These are phyloP conservation scores for Coemansia erecta DNA, from an alignment of 192 early-diverging fungal species.

Conservation along the genomic window DNA sequence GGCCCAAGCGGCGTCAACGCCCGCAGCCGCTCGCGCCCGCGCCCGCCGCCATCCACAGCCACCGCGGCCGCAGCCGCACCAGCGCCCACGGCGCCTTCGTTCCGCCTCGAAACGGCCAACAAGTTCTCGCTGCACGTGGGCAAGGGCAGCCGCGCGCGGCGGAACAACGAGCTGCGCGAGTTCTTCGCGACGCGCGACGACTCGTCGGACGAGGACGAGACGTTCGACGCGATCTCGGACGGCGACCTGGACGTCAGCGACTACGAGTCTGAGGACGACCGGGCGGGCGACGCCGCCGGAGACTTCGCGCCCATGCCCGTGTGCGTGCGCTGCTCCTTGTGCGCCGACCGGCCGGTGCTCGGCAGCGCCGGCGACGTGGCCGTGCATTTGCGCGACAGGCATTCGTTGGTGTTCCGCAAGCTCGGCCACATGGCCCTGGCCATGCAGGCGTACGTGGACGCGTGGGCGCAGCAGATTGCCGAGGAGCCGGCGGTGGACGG, in stretches of 20 bases:
- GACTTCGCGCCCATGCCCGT: conserved; percentile 53
- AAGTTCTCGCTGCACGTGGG: conserved; percentile 44
- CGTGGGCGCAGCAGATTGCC: conserved; percentile 60
- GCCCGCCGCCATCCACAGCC: background rate
- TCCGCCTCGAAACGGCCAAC: conserved; percentile 36
- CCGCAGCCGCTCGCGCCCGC: conserved; percentile 38
- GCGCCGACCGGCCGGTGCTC: conserved; percentile 50
- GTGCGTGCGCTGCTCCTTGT: conserved; percentile 67
- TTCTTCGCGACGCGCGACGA: conserved; percentile 44
- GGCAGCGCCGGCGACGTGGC: conserved; percentile 64
- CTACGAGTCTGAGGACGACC: conserved; percentile 51
- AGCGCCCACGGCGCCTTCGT: conserved; percentile 11
- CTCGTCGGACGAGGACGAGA: conserved; percentile 30
- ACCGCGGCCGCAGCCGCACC: conserved; percentile 6
- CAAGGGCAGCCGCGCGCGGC: conserved; percentile 38
- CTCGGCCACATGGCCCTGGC: conserved; percentile 76
- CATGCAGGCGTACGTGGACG: conserved; percentile 70
- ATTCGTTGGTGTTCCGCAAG: conserved; percentile 66
- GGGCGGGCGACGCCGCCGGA: conserved; percentile 20
- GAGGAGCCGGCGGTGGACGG: conserved; percentile 14
- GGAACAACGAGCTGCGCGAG: conserved; percentile 40
- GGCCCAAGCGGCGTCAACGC: background rate
- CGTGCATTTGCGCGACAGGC: conserved; percentile 63
- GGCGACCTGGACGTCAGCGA: conserved; percentile 39
- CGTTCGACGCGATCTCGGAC: conserved; percentile 43